phyloP scores from a whole-genome alignment of 2,329 filamentous ascomycete species.

The Diaporthe caulivora region DNA sequence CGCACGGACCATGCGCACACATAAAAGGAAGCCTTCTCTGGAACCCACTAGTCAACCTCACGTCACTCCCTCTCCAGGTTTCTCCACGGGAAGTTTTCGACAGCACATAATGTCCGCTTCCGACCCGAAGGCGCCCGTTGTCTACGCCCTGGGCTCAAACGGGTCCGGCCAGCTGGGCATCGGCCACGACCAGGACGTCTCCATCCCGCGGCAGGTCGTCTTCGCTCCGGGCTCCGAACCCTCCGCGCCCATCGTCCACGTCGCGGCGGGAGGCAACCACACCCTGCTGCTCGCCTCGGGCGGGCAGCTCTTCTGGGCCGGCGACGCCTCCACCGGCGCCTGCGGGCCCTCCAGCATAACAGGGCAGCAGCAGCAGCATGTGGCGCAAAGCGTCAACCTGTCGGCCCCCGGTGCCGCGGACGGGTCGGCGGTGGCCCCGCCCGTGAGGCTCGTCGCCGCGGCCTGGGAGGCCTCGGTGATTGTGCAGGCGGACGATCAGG shows the following conservation, averaged over 20 bases:
- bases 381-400: constrained; percentile 17
- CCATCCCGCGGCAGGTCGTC: constrained; percentile 71
- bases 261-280: constrained; percentile 85
- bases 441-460: constrained; percentile 68
- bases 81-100: neutral
- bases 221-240: constrained; percentile 60
- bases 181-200: constrained; percentile 78
- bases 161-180: constrained; percentile 81
- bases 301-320: constrained; percentile 74
- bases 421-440: constrained; percentile 32
- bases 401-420: neutral
- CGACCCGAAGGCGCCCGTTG: constrained; percentile 60
- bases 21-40: neutral
- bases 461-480: constrained; percentile 84
- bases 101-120: neutral
- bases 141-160: constrained; percentile 82
- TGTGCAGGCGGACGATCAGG: constrained; percentile 60
- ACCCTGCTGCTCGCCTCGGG: constrained; percentile 77
- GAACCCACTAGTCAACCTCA: neutral
- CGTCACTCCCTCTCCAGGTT: neutral
- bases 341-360: constrained; percentile 57
- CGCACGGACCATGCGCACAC: neutral
- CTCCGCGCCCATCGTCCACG: constrained; percentile 52
- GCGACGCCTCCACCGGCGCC: constrained; percentile 68
- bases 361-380: neutral